These are phyloP conservation scores for Pleurotus citrinopileatus DNA, from an alignment of 768 basidiomycete genomes.

Conservation along the genomic window DNA sequence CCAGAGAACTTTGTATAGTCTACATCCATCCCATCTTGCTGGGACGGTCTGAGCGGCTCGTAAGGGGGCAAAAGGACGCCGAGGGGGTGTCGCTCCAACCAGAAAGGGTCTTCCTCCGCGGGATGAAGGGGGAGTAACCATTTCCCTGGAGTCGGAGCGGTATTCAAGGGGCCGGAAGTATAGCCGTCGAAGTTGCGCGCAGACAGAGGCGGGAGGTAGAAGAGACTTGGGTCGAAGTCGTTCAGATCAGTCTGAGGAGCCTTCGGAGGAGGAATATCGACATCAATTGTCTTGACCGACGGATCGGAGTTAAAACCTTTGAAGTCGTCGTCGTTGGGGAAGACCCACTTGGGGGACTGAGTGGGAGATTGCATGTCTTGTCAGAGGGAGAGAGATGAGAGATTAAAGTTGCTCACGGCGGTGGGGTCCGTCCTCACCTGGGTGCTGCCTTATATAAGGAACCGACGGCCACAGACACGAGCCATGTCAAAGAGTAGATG, in stretches of 20 bases:
- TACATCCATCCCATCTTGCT: no score
- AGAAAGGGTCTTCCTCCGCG: no score
- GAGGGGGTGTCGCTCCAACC: no score
- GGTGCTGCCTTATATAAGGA: background rate
- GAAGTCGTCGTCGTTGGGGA: background rate
- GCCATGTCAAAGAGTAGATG: background rate
- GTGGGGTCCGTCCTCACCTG: background rate
- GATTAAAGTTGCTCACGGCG: background rate
- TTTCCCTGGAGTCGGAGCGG: no score
- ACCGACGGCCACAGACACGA: background rate
- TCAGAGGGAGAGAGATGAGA: background rate
- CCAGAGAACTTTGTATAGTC: no score
- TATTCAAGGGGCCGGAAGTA: no score
- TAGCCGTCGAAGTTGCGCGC: no score
- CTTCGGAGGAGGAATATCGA: background rate
- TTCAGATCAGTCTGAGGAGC: background rate
- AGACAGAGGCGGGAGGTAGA: no score
- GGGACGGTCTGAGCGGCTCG: no score
- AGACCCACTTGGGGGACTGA: background rate
- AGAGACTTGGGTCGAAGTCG: background rate
- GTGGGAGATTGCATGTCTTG: background rate
- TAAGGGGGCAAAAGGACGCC: no score
- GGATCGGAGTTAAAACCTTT: background rate
- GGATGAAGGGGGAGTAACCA: no score
- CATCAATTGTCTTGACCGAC: background rate